These are phyloP conservation scores for Populus nigra DNA, from an alignment of 345 rosid species.

Conservation along the genomic window DNA sequence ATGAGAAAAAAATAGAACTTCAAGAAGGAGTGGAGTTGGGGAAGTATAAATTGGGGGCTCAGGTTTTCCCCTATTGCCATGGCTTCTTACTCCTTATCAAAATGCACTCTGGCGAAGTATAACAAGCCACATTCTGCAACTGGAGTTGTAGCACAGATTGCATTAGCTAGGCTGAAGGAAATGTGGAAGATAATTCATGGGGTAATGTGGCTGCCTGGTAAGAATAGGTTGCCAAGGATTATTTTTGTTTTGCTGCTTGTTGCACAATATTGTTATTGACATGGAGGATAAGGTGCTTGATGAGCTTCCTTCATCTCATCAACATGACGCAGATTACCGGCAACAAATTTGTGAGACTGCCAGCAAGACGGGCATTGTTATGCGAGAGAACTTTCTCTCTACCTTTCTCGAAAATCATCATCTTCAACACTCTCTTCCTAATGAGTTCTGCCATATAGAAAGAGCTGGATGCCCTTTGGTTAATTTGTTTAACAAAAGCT, in stretches of 20 bases:
- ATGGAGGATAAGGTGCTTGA: constrained; percentile 50
- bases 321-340: constrained; percentile 51
- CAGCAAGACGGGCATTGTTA: constrained; percentile 36
- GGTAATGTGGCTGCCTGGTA: constrained; percentile 76
- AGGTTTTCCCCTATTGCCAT: constrained; percentile 58
- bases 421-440: constrained; percentile 8
- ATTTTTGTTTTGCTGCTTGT: constrained; percentile 66
- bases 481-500: not conserved
- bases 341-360: constrained; percentile 45
- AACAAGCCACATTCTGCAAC: constrained; percentile 58
- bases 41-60: constrained; percentile 59
- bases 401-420: constrained; percentile 38
- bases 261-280: constrained; percentile 65
- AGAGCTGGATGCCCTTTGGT: not conserved
- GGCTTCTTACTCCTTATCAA: constrained; percentile 69
- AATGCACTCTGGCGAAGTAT: constrained; percentile 45
- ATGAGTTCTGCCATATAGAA: not conserved
- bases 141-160: constrained; percentile 46
- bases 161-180: constrained; percentile 66
- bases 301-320: constrained; percentile 41
- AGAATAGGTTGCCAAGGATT: constrained; percentile 59
- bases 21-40: constrained; percentile 38
- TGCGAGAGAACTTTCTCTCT: constrained; percentile 50
- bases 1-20: constrained; percentile 42
- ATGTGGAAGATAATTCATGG: constrained; percentile 76